Evolutionary conservation across 1,284 basidiomycete genomes (phyloP).

Genomic region (Fomes fomentarius): DNA sequence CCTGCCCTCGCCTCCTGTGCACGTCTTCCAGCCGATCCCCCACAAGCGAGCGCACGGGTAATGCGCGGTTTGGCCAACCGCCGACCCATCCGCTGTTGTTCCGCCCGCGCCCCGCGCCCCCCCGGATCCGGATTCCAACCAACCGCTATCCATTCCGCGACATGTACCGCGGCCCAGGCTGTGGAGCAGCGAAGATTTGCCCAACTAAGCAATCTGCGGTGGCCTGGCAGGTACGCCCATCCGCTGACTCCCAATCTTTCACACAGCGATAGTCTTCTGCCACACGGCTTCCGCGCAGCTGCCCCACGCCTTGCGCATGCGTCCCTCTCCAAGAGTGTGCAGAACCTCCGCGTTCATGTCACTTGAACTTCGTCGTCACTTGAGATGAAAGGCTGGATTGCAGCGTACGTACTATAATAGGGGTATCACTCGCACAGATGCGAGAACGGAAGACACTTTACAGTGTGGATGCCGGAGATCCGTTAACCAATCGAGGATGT

Average conservation of each 20-base stretch:
- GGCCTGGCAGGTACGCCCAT: background rate
- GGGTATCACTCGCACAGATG: conserved; percentile 9
- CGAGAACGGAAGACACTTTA: background rate
- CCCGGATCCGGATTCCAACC: background rate
- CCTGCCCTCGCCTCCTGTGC: conserved; percentile 5
- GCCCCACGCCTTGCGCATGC: conserved; percentile 4
- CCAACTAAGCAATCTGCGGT: conserved; percentile 1
- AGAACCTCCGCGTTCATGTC: no score
- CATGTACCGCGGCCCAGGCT: conserved; percentile 3
- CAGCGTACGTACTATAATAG: conserved; percentile 9
- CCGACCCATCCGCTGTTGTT: conserved; percentile 1
- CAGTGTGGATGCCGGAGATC: conserved; percentile 13
- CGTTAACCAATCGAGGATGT: conserved; percentile 13
- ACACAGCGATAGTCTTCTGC: conserved; percentile 2
- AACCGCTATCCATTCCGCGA: background rate
- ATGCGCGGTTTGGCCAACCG: no score
- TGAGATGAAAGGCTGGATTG: conserved; percentile 3
- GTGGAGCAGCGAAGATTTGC: conserved; percentile 6
- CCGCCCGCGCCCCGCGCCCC: background rate
- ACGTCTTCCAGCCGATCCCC: background rate
- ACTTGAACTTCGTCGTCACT: background rate
- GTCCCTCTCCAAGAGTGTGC: background rate
- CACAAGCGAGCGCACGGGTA: background rate
- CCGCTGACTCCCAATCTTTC: background rate
- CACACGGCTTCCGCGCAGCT: conserved; percentile 9